Conservation (phyloP, 169 alveolate species). For the Plasmodium adleri region DNA sequence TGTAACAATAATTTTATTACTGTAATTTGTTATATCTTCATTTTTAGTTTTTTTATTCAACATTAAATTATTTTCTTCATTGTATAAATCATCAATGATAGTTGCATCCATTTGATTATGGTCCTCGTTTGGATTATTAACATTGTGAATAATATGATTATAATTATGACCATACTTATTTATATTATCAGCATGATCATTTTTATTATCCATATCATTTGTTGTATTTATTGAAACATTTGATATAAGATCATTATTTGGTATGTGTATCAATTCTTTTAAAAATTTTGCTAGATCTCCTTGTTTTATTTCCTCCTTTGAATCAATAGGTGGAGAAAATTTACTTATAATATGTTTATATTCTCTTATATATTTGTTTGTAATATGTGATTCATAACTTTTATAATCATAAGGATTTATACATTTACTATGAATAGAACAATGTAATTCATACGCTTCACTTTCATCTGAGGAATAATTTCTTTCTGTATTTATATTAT, state of each 20-base stretch:
- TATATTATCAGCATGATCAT: constrained; percentile 1
- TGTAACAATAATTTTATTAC: constrained; percentile 62
- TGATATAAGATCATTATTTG: constrained; percentile 10
- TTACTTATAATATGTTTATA: constrained; percentile 61
- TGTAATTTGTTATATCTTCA: background rate
- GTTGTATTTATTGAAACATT: no score
- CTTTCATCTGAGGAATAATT: constrained; percentile 54
- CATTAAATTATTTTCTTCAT: background rate
- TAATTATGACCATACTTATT: background rate
- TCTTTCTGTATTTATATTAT: background rate
- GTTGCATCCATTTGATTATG: background rate
- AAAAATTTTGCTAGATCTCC: constrained; percentile 50
- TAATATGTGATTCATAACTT: constrained; percentile 33
- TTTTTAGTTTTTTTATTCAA: background rate
- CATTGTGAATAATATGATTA: no score
- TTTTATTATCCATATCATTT: background rate
- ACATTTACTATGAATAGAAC: constrained; percentile 65
- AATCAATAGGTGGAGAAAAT: constrained; percentile 48
- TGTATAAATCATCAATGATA: background rate
- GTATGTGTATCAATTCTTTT: constrained; percentile 31
- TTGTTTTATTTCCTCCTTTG: constrained; percentile 31
- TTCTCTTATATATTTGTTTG: constrained; percentile 53
- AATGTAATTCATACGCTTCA: constrained; percentile 70
- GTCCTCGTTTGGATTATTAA: no score
- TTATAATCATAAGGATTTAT: constrained; percentile 38